Conservation (phyloP, 1,139 yeast genomes). For the Sugiyamaella japonica region DNA sequence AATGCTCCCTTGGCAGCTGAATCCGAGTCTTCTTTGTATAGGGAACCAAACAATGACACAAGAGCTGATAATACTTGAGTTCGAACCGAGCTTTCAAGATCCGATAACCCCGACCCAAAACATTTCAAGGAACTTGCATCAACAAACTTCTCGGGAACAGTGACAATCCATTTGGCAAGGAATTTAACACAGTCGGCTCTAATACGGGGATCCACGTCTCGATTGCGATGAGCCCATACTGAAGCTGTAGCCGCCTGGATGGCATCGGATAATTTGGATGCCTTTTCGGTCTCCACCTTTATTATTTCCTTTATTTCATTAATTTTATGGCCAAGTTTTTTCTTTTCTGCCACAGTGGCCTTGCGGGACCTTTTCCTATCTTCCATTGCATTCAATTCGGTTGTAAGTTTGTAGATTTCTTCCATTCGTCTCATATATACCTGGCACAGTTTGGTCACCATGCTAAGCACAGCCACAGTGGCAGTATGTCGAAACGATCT, state of each 20-base stretch:
- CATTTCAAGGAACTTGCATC: conserved; percentile 70
- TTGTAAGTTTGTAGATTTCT: conserved; percentile 2
- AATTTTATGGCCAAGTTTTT: not conserved
- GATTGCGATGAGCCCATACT: conserved; percentile 72
- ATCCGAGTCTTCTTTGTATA: conserved; percentile 34
- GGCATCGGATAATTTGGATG: conserved; percentile 53
- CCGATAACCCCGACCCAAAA: conserved; percentile 83
- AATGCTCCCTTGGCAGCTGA: conserved; percentile 42
- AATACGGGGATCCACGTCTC: conserved; percentile 74
- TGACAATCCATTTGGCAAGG: conserved; percentile 68
- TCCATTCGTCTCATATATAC: conserved; percentile 38
- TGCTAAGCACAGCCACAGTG: conserved; percentile 56
- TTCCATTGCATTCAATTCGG: not conserved
- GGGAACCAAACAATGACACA: conserved; percentile 48
- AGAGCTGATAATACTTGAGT: conserved; percentile 62
- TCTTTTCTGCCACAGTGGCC: conserved; percentile 1
- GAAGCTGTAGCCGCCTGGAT: conserved; percentile 66
- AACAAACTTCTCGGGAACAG: conserved; percentile 67
- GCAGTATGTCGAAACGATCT: conserved; percentile 74
- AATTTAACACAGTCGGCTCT: conserved; percentile 66
- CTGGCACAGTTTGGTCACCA: conserved; percentile 62
- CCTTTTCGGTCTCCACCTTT: conserved; percentile 47
- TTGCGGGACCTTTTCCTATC: not conserved
- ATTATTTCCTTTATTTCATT: conserved; percentile 14
- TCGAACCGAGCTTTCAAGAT: conserved; percentile 61